Conservation (phyloP, 2,329 filamentous ascomycete genomes). For the Beauveria bassiana region DNA sequence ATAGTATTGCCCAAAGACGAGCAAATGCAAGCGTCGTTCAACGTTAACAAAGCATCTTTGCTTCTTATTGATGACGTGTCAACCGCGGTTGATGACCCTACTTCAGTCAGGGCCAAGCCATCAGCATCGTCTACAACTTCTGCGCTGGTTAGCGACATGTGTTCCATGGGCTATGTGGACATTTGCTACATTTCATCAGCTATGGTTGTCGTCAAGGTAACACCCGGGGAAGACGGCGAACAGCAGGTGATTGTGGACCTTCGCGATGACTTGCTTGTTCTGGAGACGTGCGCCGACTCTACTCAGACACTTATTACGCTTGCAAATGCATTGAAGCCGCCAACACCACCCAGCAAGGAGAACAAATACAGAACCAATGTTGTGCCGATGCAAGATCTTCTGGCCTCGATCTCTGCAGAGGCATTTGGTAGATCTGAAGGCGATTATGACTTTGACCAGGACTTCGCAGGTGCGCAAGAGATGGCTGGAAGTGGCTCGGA, state of each 20-base stretch:
- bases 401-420: conserved; percentile 84
- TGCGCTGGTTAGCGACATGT: conserved; percentile 48
- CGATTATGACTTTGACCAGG: conserved; percentile 55
- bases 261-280: conserved; percentile 74
- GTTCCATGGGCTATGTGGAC: conserved; percentile 69
- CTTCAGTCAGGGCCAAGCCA: conserved; percentile 15
- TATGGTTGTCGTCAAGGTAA: conserved; percentile 56
- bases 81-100: conserved; percentile 14
- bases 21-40: conserved; percentile 54
- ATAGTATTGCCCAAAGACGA: conserved; percentile 58
- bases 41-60: conserved; percentile 73
- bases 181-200: conserved; percentile 84
- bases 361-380: conserved; percentile 82
- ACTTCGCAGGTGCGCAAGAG: conserved; percentile 49
- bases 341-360: conserved; percentile 71
- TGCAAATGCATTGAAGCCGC: conserved; percentile 72
- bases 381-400: conserved; percentile 77
- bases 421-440: conserved; percentile 60
- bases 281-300: conserved; percentile 95
- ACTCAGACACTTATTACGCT: conserved; percentile 83
- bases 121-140: conserved; percentile 31
- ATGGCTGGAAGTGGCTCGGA: conserved; percentile 34
- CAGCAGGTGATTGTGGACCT: conserved; percentile 73
- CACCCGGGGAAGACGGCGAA: conserved; percentile 43
- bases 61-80: conserved; percentile 72